These are phyloP conservation scores for Zygoascus tannicola DNA, from an alignment of 805 yeast species.

Conservation along the genomic window DNA sequence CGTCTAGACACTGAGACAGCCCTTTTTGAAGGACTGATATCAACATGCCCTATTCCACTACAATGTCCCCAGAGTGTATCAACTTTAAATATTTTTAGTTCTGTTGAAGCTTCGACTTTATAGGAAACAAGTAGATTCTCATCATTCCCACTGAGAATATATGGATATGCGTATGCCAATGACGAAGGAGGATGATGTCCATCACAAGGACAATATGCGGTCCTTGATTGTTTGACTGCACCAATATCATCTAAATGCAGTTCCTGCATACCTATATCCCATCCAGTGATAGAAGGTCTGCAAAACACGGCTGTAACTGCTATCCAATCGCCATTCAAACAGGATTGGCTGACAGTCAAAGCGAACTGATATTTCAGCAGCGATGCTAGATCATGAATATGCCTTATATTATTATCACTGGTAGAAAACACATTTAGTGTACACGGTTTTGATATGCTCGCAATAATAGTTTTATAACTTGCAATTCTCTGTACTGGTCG, in stretches of 20 bases:
- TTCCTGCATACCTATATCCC: conserved; percentile 8
- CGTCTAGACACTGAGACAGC: conserved; percentile 8
- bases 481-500: background rate
- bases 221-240: background rate
- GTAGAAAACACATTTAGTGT: background rate
- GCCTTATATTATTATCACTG: background rate
- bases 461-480: background rate
- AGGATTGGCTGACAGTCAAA: background rate
- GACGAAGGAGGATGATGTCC: background rate
- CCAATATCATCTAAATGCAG: conserved; percentile 4
- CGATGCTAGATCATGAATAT: background rate
- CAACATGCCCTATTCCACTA: conserved; percentile 4
- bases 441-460: background rate
- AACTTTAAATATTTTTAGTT: background rate
- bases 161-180: conserved; percentile 8
- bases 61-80: conserved; percentile 9
- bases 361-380: background rate
- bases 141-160: conserved; percentile 5
- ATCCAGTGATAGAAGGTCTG: conserved; percentile 1
- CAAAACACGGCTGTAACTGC: conserved; percentile 2
- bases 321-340: background rate
- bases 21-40: conserved; percentile 3
- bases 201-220: background rate
- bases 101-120: background rate
- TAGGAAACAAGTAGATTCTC: conserved; percentile 7